Evolutionary conservation across 2,329 filamentous ascomycete species (phyloP), one percentile per base, ranked within the genome.

Genomic region (Nigrograna mackinnonii): DNA sequence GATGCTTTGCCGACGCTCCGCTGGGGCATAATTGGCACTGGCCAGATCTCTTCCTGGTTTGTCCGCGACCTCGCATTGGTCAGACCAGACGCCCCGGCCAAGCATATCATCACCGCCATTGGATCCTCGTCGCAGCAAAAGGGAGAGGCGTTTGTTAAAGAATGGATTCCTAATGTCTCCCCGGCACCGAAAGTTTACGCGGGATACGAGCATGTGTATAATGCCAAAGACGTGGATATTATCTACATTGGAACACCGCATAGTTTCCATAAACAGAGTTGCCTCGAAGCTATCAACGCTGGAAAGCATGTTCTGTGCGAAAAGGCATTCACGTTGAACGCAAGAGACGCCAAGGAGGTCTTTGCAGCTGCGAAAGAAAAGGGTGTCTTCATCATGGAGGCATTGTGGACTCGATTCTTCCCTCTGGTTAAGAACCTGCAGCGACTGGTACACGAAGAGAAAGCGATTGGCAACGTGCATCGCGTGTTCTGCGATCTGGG

Each of bases 231-330:
- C 55, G 79, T 94, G 49, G 86, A 94, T 66, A 88, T 91, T 54
- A 72, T 95, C 72, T 95, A 95, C 68, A 83, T 95, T 38, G 89
- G 88, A 22, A 94, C 89, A 2, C 89, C 89, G 11, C 89, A 94
- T 72, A 89, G 86, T 53, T 89, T 94, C 67, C 89, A 95, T 73
- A 94, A 89, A 73, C 87, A 92, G 67, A 91, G 94, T 67, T 79
- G 82, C 51, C 87, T 90, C 79, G 78, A 92, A 16, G 86, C 84
- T 18, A 77, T 95, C 20, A 78, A 86, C 51, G 86, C 86, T 5
- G 86, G 87, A 56, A 95, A 94, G 76, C 78, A 91, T 57, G 87
- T 95, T 14, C 79, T 95, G 31, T 94, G 89, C 67, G 90, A 95
- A 68, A 95, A 95, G 75, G 80, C 89, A 0, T 84, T 95, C 55